These are phyloP conservation scores for Starmera pachycereana DNA, from an alignment of 805 yeast species.

Conservation along the genomic window DNA sequence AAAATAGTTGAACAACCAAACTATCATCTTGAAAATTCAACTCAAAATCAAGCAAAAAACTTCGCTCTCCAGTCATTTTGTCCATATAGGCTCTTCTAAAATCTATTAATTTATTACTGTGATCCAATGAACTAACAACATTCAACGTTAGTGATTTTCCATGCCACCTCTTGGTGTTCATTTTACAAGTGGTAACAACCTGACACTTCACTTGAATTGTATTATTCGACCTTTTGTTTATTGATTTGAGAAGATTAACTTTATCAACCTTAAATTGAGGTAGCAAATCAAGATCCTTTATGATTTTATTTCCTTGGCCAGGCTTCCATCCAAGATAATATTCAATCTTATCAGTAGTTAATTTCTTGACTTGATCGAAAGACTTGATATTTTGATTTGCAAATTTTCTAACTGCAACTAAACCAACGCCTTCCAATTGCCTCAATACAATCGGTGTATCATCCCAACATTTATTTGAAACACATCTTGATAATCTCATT, in stretches of 20 bases:
- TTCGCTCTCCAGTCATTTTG: constrained; percentile 17
- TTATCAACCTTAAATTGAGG: constrained; percentile 25
- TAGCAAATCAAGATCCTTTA: constrained; percentile 21
- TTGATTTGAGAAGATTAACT: constrained; percentile 9
- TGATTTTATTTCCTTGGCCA: constrained; percentile 30
- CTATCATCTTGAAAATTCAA: constrained; percentile 5
- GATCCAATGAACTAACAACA: constrained; percentile 18
- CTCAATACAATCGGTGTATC: constrained; percentile 31
- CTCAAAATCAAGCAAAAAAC: constrained; percentile 17
- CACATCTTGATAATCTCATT: constrained; percentile 28
- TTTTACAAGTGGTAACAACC: constrained; percentile 9
- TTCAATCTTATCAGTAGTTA: constrained; percentile 28
- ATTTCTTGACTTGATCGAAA: constrained; percentile 20
- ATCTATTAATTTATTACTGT: constrained; percentile 29
- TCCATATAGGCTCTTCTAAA: constrained; percentile 28
- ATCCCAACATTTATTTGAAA: constrained; percentile 42
- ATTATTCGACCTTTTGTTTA: constrained; percentile 1
- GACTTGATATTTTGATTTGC: constrained; percentile 23
- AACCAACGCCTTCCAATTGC: constrained; percentile 38
- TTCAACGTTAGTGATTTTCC: constrained; percentile 22
- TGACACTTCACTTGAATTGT: constrained; percentile 14
- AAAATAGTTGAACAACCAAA: constrained; percentile 12
- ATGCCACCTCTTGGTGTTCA: constrained; percentile 21
- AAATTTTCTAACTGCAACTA: constrained; percentile 28
- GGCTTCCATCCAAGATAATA: constrained; percentile 28